Evolutionary conservation across 768 basidiomycete species (phyloP).

Genomic region (Pisolithus microcarpus): DNA sequence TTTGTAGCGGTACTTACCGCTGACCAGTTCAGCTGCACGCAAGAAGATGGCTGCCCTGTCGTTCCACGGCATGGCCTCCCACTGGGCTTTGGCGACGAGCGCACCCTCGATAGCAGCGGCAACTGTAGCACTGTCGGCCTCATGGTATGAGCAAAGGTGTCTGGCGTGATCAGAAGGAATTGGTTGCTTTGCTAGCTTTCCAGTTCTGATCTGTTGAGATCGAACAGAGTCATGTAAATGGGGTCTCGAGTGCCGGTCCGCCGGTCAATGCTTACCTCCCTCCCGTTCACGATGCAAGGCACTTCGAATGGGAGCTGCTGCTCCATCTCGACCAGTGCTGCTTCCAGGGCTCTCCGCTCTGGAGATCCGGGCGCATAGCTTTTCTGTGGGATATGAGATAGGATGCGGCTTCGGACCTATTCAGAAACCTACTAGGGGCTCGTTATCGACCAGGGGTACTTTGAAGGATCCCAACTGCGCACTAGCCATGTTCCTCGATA

Average conservation of each 20-base stretch:
- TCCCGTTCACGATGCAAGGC: slow-evolving; percentile 88
- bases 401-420: neutral
- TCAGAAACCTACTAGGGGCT: slow-evolving; percentile 68
- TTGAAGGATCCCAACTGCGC: slow-evolving; percentile 83
- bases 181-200: slow-evolving; percentile 67
- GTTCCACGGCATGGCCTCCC: slow-evolving; percentile 95
- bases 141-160: slow-evolving; percentile 80
- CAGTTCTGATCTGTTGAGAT: slow-evolving; percentile 63
- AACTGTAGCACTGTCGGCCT: slow-evolving; percentile 75
- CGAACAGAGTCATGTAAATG: neutral
- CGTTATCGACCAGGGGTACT: slow-evolving; percentile 83
- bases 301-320: slow-evolving; percentile 83
- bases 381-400: slow-evolving; percentile 37
- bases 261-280: slow-evolving; percentile 46
- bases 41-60: slow-evolving; percentile 98
- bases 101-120: slow-evolving; percentile 79
- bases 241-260: neutral
- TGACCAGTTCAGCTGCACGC: slow-evolving; percentile 93
- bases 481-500: slow-evolving; percentile 42
- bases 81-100: slow-evolving; percentile 75
- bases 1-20: slow-evolving; percentile 93
- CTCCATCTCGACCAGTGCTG: slow-evolving; percentile 74
- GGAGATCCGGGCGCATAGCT: slow-evolving; percentile 70
- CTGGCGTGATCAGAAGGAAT: slow-evolving; percentile 83
- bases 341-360: slow-evolving; percentile 69